A percentile compares a stretch with the other conserved stretches of the same genome.
Conservation (phyloP, 2,329 filamentous ascomycete genomes). For the Exophiala phaeomuriformis region DNA sequence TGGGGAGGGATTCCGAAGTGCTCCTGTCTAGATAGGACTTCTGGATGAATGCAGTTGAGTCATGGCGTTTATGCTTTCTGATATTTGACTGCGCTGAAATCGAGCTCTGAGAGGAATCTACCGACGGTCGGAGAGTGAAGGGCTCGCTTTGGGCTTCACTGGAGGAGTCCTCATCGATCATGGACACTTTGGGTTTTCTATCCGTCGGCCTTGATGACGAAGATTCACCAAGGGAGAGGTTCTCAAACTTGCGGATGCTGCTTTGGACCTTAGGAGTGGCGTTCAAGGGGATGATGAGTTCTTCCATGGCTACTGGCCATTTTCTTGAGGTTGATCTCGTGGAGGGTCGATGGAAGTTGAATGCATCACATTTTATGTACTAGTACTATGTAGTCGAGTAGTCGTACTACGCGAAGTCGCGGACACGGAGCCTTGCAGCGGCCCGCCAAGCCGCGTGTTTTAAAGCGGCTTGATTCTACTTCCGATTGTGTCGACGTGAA, state of each 20-base stretch:
- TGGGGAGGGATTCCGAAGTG: constrained; percentile 27
- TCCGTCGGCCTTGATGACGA: constrained; percentile 3
- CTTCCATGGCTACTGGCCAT: constrained; percentile 43
- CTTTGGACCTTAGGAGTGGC: constrained; percentile 47
- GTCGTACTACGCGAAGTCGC: too few relatives aligned
- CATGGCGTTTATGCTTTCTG: constrained; percentile 16
- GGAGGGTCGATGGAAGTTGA: too few relatives aligned
- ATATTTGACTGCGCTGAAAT: constrained; percentile 14
- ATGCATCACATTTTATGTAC: too few relatives aligned
- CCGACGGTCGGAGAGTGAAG: constrained; percentile 15
- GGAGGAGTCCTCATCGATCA: constrained; percentile 13
- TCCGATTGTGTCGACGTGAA: too few relatives aligned
- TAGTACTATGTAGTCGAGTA: too few relatives aligned
- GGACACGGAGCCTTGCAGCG: too few relatives aligned
- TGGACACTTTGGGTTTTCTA: constrained; percentile 20
- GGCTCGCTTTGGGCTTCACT: constrained; percentile 8
- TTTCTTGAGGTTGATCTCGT: not conserved
- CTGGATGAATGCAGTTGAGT: constrained; percentile 24
- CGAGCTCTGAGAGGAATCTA: constrained; percentile 32
- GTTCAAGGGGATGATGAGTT: constrained; percentile 47
- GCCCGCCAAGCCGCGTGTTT: too few relatives aligned
- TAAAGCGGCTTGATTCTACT: too few relatives aligned
- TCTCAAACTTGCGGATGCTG: constrained; percentile 35
- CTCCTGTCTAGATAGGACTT: constrained; percentile 21
- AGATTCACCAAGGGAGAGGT: constrained; percentile 28